A percentile compares a stretch with the other conserved stretches of the same genome.
phyloP scores from a whole-genome alignment of 129 eudicot species.

The Artemisia argyi region DNA sequence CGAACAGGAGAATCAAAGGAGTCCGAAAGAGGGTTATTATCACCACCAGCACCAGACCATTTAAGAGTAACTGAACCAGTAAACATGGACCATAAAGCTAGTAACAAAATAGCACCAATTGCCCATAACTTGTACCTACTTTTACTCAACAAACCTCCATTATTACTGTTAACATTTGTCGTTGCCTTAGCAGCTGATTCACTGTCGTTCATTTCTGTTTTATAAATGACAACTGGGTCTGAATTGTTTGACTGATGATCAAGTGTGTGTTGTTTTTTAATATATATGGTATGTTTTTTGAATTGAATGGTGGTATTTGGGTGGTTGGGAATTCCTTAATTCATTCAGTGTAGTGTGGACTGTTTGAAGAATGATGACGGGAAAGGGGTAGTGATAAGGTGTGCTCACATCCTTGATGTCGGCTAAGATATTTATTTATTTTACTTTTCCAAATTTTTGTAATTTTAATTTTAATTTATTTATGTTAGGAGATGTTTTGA shows the following conservation, averaged over 20 bases:
- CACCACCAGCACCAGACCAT: conserved; percentile 55
- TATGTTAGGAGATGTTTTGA: too few species aligned
- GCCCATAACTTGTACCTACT: conserved; percentile 78
- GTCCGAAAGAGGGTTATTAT: conserved; percentile 35
- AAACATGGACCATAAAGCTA: conserved; percentile 91
- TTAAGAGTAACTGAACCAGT: conserved; percentile 82
- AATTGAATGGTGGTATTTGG: conserved; percentile 10
- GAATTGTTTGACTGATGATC: too few species aligned
- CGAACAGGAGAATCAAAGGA: conserved; percentile 53
- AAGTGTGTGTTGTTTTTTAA: not conserved
- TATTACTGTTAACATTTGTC: conserved; percentile 19
- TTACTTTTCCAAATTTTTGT: not conserved
- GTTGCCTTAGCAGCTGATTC: conserved; percentile 46
- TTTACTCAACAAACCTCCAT: conserved; percentile 46
- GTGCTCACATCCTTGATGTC: conserved; percentile 24
- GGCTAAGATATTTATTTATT: not conserved
- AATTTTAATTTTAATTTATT: too few species aligned
- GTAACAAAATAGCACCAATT: conserved; percentile 48
- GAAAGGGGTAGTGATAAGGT: not conserved
- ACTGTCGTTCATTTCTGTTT: conserved; percentile 46
- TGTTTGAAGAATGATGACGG: conserved; percentile 30
- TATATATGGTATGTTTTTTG: not conserved
- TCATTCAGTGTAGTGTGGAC: conserved; percentile 31
- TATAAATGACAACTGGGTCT: not conserved
- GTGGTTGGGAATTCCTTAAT: conserved; percentile 37